These are phyloP conservation scores for Nicotiana undulata DNA, from an alignment of 257 asterid species.

Conservation along the genomic window DNA sequence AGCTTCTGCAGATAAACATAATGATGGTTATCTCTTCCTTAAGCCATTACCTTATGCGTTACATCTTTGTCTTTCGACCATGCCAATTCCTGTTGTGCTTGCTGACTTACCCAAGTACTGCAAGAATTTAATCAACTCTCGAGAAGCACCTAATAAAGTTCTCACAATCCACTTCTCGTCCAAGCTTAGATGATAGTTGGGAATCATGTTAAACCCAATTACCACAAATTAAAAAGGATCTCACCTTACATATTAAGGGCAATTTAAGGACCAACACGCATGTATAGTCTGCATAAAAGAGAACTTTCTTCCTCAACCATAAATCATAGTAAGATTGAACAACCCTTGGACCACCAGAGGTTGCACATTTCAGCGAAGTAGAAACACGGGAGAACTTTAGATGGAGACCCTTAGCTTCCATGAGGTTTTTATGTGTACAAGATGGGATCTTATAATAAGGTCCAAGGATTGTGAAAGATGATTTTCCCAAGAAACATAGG, in stretches of 20 bases:
- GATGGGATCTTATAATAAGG: neutral
- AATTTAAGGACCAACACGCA: neutral
- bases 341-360: neutral
- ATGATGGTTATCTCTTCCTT: neutral
- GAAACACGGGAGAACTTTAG: neutral
- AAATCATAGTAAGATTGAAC: neutral
- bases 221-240: neutral
- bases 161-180: neutral
- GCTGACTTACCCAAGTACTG: neutral
- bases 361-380: neutral
- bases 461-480: neutral
- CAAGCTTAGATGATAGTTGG: neutral
- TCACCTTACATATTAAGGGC: neutral
- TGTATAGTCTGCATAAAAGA: neutral
- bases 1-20: neutral
- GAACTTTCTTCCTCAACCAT: neutral
- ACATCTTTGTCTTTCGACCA: neutral
- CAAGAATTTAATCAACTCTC: neutral
- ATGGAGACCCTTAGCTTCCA: neutral
- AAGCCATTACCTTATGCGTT: neutral
- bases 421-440: neutral
- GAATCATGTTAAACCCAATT: neutral
- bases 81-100: neutral
- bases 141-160: neutral
- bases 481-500: neutral